These are phyloP conservation scores for Vaccinium myrtillus DNA, from an alignment of 148 eudicot species.

Conservation along the genomic window DNA sequence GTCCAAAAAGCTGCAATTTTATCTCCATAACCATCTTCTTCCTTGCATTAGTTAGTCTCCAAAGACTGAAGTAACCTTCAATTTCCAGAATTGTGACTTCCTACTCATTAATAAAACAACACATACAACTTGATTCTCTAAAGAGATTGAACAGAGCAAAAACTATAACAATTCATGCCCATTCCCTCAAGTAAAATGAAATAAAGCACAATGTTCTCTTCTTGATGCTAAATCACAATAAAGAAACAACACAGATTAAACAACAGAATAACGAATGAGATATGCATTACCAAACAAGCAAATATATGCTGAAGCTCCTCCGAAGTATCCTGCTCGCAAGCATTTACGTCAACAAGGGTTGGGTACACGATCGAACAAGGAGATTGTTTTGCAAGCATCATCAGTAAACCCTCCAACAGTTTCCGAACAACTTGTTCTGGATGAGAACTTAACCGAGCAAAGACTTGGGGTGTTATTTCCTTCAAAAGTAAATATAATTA, in stretches of 20 bases:
- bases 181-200: background rate
- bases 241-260: background rate
- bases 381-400: constrained; percentile 83
- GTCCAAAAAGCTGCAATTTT: background rate
- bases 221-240: background rate
- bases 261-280: constrained; percentile 9
- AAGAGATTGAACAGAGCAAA: background rate
- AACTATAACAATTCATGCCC: background rate
- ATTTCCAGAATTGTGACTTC: background rate
- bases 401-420: constrained; percentile 76
- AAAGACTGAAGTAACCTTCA: background rate
- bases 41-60: constrained; percentile 8
- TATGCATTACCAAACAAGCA: constrained; percentile 72
- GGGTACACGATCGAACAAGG: constrained; percentile 97
- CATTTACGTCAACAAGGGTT: constrained; percentile 80
- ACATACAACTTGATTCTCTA: background rate
- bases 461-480: constrained; percentile 90
- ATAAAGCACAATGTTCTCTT: background rate
- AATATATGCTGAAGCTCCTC: constrained; percentile 83
- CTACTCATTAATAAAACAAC: background rate
- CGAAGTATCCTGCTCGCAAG: constrained; percentile 63
- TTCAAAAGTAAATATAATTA: constrained; percentile 38
- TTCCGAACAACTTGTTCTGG: constrained; percentile 76
- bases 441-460: constrained; percentile 94
- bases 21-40: background rate